These are phyloP conservation scores for Podosphaera leucotricha DNA, from an alignment of 2,329 filamentous ascomycete genomes.

Conservation along the genomic window DNA sequence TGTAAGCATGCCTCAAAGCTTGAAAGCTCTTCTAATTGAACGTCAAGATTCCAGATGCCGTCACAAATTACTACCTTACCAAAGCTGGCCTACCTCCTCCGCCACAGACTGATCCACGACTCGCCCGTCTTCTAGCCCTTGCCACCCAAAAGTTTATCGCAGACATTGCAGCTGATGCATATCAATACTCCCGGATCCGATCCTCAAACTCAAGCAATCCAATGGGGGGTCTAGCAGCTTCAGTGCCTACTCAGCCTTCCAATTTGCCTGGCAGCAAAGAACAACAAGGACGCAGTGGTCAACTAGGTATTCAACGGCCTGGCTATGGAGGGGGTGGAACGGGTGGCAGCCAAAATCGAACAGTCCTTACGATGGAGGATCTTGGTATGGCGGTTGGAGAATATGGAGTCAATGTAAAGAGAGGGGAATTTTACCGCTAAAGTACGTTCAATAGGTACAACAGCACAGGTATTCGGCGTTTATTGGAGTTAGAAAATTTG, in stretches of 20 bases:
- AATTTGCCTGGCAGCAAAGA: constrained; percentile 32
- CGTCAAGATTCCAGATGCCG: constrained; percentile 74
- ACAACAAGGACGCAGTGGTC: constrained; percentile 27
- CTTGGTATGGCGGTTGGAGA: constrained; percentile 93
- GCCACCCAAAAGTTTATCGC: constrained; percentile 99
- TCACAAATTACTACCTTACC: constrained; percentile 95
- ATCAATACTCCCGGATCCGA: constrained; percentile 90
- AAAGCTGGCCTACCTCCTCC: constrained; percentile 84
- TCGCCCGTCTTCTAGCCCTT: constrained; percentile 79
- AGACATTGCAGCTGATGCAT: constrained; percentile 89
- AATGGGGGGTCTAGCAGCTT: constrained; percentile 62
- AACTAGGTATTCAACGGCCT: constrained; percentile 34
- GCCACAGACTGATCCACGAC: constrained; percentile 68
- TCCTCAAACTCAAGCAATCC: constrained; percentile 87
- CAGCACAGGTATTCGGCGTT: constrained; percentile 4
- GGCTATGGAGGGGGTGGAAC: constrained; percentile 75
- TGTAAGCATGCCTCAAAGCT: constrained; percentile 27
- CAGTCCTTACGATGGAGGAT: constrained; percentile 96
- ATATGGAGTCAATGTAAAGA: constrained; percentile 93
- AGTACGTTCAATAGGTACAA: background rate
- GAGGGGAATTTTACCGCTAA: constrained; percentile 86
- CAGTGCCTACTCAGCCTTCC: constrained; percentile 36
- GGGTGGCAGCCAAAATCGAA: constrained; percentile 70
- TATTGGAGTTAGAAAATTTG: background rate
- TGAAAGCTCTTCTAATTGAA: constrained; percentile 2